A percentile compares a stretch with the other conserved stretches of the same genome.
phyloP scores from a whole-genome alignment of 805 yeast genomes.

The Lipomyces mesembrius region DNA sequence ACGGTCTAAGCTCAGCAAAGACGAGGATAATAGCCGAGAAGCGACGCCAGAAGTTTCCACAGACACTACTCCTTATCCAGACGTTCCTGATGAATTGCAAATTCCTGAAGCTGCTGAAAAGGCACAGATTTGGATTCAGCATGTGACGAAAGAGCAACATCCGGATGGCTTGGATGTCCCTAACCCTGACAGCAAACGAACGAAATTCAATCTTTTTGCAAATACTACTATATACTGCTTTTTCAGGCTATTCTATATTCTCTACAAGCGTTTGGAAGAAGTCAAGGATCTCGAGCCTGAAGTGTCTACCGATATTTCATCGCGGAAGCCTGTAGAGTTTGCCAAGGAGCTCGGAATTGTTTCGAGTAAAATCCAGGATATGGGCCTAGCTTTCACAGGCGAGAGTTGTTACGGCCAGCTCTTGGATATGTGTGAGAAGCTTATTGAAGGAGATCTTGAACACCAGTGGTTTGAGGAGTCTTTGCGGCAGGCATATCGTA shows the following conservation, averaged over 20 bases:
- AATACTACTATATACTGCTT: constrained; percentile 88
- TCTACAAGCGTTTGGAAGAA: constrained; percentile 79
- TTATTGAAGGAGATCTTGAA: constrained; percentile 88
- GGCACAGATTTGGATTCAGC: constrained; percentile 43
- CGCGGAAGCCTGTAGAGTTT: constrained; percentile 55
- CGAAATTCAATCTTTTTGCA: constrained; percentile 76
- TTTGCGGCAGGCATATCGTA: constrained; percentile 90
- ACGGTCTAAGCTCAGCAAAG: constrained; percentile 23
- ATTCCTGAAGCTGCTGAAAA: constrained; percentile 38
- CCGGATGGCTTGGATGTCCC: constrained; percentile 41
- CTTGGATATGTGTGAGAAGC: constrained; percentile 69
- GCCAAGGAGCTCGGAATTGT: constrained; percentile 85
- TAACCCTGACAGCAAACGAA: constrained; percentile 29
- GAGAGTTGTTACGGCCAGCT: constrained; percentile 67
- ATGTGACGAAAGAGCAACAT: constrained; percentile 38
- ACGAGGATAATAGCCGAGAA: constrained; percentile 32
- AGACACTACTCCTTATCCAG: constrained; percentile 26
- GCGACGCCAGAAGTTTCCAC: constrained; percentile 36
- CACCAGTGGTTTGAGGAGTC: constrained; percentile 96
- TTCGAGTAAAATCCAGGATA: constrained; percentile 77
- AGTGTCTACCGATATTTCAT: constrained; percentile 73
- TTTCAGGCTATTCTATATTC: constrained; percentile 79
- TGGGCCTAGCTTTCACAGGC: constrained; percentile 67
- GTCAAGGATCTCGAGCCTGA: constrained; percentile 70
- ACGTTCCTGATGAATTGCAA: constrained; percentile 23